Base-by-base conservation (phyloP, 2,329 filamentous ascomycete genomes). In the Neonectria sp. region DNA sequence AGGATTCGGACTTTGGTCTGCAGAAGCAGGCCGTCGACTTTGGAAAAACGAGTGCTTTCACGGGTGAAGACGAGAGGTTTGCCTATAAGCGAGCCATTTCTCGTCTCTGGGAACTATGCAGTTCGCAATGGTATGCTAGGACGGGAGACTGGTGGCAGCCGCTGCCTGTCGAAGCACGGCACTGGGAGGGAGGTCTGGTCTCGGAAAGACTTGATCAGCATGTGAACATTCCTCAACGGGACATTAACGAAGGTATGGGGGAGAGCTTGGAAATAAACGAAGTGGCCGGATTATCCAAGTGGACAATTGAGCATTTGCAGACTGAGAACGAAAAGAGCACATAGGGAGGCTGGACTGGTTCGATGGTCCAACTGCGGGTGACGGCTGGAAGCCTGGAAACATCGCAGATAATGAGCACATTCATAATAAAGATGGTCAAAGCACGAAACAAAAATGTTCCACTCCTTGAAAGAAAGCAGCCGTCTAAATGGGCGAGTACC, bases 71-170 rank as follows among this genome's bases (percentile, higher is more conserved):
- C 78, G 93, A 95, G 79, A 85, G 89, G 13, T 96, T 96, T 77
- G 93, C 93, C 0, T 95, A 94, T 73, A 93, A 93, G 79, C 86
- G 93, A 27, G 93, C 93, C 2, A 86, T 89, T 49, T 93, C 91
- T 71, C 84, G 93, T n/a, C 82, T 96, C 3, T 96, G 93, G 93
- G 93, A 96, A 81, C 89, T 96, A 77, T 95, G 93, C 78, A 89
- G 92, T 21, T 85, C 84, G 43, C 83, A 87, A 68, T 95, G 93
- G 93, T 93, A 94, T 82, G 85, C 86, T 3, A 82, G 92, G 53
- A 83, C 81, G 4, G 88, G 86, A 4, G 81, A 84, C 7, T 95
- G 93, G 92, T 95, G 93, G 92, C 86, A 86, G 68, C 93, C 93
- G 3, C 76, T 95, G 45, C 87, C 90, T 0, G 69, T 78, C 0